Evolutionary conservation across 176 grass and related monocot genomes (phyloP).

Genomic region (Oryza rufipogon): DNA sequence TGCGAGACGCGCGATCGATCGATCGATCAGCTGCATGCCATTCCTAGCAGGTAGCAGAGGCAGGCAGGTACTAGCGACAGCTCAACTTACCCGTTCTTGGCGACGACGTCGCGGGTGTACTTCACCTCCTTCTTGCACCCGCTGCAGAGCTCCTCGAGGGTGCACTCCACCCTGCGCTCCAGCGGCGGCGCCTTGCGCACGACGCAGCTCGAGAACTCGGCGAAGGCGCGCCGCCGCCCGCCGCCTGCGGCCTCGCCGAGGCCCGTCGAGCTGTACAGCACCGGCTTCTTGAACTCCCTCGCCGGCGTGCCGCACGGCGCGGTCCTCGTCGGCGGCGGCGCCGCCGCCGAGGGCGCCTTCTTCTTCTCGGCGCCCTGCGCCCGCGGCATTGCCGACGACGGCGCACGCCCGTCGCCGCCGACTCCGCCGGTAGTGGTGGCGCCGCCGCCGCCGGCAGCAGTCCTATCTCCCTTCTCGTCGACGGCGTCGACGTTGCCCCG

Average conservation of each 20-base stretch:
- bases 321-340: not conserved
- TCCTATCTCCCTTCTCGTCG: not conserved
- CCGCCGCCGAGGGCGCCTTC: not conserved
- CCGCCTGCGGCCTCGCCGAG: not conserved
- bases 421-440: not conserved
- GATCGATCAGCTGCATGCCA: slow-evolving; percentile 2
- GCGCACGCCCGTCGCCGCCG: not conserved
- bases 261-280: slow-evolving; percentile 42
- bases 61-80: slow-evolving; percentile 17
- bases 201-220: slow-evolving; percentile 71
- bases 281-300: slow-evolving; percentile 45
- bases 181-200: slow-evolving; percentile 76
- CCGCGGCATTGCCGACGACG: not conserved
- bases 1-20: not conserved
- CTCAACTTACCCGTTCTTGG: slow-evolving; percentile 91
- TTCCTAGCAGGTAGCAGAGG: not conserved
- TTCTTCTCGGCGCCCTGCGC: not conserved
- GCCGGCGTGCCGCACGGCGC: not conserved
- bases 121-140: slow-evolving; percentile 90
- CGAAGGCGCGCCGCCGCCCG: slow-evolving; percentile 36
- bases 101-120: slow-evolving; percentile 72
- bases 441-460: not conserved
- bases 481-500: slow-evolving; percentile 1
- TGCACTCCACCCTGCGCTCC: slow-evolving; percentile 83
- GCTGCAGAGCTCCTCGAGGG: slow-evolving; percentile 84